Evolutionary conservation across 768 basidiomycete species (phyloP).

Genomic region (Hortiboletus campestris): DNA sequence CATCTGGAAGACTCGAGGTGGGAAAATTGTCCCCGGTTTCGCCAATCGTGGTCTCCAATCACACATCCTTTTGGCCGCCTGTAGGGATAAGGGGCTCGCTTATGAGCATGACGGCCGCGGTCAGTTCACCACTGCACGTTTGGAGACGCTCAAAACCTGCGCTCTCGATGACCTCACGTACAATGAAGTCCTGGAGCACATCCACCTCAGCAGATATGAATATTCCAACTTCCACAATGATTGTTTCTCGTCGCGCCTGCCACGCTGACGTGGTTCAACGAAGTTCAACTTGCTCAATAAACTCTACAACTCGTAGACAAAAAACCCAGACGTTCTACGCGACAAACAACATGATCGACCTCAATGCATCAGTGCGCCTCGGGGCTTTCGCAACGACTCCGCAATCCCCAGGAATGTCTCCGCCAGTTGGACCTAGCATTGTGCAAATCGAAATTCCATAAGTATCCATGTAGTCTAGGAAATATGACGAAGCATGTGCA

Average conservation of each 20-base stretch:
- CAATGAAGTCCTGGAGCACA: conserved; percentile 17
- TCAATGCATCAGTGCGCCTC: conserved; percentile 46
- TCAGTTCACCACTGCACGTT: conserved; percentile 25
- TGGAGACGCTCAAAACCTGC: conserved; percentile 9
- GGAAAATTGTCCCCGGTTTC: conserved; percentile 19
- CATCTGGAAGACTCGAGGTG: conserved; percentile 20
- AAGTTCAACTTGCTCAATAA: too few relatives aligned
- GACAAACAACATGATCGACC: too few relatives aligned
- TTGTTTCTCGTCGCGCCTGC: too few relatives aligned
- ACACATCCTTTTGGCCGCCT: conserved; percentile 43
- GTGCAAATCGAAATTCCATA: not conserved
- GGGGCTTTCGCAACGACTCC: conserved; percentile 54
- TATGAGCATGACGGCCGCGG: conserved; percentile 22
- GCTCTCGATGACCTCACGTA: conserved; percentile 24
- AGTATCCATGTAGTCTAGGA: too few relatives aligned
- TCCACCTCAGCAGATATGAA: conserved; percentile 13
- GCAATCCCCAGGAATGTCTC: conserved; percentile 59
- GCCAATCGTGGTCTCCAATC: conserved; percentile 32
- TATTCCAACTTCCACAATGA: too few relatives aligned
- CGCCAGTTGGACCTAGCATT: conserved; percentile 47
- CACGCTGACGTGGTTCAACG: too few relatives aligned
- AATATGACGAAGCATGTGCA: not conserved
- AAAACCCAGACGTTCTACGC: too few relatives aligned
- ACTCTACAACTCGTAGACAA: too few relatives aligned
- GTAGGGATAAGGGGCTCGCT: conserved; percentile 36